Percentiles rank a stretch among this genome's conserved stretches.
phyloP scores from a whole-genome alignment of 768 basidiomycete genomes.

The Phylloporus arenicola region DNA sequence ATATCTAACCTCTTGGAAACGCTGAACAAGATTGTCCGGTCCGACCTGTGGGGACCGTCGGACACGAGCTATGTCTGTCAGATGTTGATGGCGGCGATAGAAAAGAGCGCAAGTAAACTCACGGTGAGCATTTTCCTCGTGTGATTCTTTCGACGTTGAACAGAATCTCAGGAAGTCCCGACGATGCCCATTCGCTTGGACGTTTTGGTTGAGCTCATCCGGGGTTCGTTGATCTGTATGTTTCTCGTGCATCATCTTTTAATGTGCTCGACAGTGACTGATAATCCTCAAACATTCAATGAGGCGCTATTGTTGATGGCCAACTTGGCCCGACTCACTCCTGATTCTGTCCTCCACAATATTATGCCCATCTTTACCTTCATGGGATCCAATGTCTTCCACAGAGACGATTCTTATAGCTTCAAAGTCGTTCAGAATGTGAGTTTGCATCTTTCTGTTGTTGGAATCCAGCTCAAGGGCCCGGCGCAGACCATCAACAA shows the following conservation, averaged over 20 bases:
- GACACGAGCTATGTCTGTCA: constrained; percentile 79
- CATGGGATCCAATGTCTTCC: constrained; percentile 98
- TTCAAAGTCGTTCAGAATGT: constrained; percentile 95
- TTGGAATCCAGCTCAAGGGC: neutral
- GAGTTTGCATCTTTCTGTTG: constrained; percentile 1
- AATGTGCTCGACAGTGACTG: constrained; percentile 51
- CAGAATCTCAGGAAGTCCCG: constrained; percentile 42
- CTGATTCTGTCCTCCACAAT: constrained; percentile 88
- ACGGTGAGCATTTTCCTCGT: constrained; percentile 35
- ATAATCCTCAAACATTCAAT: constrained; percentile 92
- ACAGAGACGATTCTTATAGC: constrained; percentile 92
- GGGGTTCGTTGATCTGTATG: constrained; percentile 41
- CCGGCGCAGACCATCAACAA: constrained; percentile 74
- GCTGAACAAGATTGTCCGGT: constrained; percentile 58
- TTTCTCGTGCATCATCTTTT: neutral
- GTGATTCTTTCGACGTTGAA: neutral
- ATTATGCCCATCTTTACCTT: constrained; percentile 99
- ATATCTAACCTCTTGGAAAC: constrained; percentile 68
- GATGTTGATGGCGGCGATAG: constrained; percentile 76
- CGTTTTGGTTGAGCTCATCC: constrained; percentile 80
- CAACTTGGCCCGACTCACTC: constrained; percentile 73
- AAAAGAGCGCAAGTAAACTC: constrained; percentile 54
- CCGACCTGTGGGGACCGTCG: constrained; percentile 47
- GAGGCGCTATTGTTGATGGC: constrained; percentile 87
- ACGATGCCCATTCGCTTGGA: constrained; percentile 70